Percentiles rank a stretch among this genome's conserved stretches.
These are phyloP conservation scores for Neospermospora avenae DNA, from an alignment of 2,329 filamentous ascomycete species.

Conservation along the genomic window DNA sequence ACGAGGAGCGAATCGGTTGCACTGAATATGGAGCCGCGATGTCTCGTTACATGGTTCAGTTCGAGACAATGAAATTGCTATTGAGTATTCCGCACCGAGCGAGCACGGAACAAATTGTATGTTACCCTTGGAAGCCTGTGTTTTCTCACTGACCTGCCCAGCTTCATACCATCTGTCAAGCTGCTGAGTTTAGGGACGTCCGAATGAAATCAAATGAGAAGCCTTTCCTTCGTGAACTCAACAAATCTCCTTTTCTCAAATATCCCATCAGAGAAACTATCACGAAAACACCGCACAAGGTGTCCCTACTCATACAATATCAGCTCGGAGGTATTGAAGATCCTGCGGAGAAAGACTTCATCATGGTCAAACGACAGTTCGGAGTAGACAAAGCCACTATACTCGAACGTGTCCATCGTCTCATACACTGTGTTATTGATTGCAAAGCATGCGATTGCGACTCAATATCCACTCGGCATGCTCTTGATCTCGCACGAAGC, in stretches of 20 bases:
- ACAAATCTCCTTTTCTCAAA: conserved; percentile 64
- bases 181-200: conserved; percentile 69
- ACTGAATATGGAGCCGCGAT: conserved; percentile 77
- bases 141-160: conserved; percentile 37
- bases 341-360: conserved; percentile 54
- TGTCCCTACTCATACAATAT: conserved; percentile 73
- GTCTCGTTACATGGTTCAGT: conserved; percentile 77
- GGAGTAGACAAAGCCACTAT: conserved; percentile 59
- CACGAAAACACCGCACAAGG: conserved; percentile 65
- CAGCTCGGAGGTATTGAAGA: conserved; percentile 66
- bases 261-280: conserved; percentile 69
- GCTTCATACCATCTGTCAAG: conserved; percentile 65
- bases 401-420: conserved; percentile 64
- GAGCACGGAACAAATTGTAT: conserved; percentile 65
- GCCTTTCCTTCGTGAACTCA: conserved; percentile 66
- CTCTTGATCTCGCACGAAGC: conserved; percentile 74
- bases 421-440: conserved; percentile 74
- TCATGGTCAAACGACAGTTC: conserved; percentile 53
- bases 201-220: conserved; percentile 70
- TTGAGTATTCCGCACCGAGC: conserved; percentile 59
- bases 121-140: conserved; percentile 28
- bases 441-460: conserved; percentile 61
- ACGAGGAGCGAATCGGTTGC: conserved; percentile 49
- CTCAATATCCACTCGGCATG: conserved; percentile 62
- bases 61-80: conserved; percentile 73